Conservation (phyloP, 148 eudicot genomes). For the Polygonum aviculare region DNA sequence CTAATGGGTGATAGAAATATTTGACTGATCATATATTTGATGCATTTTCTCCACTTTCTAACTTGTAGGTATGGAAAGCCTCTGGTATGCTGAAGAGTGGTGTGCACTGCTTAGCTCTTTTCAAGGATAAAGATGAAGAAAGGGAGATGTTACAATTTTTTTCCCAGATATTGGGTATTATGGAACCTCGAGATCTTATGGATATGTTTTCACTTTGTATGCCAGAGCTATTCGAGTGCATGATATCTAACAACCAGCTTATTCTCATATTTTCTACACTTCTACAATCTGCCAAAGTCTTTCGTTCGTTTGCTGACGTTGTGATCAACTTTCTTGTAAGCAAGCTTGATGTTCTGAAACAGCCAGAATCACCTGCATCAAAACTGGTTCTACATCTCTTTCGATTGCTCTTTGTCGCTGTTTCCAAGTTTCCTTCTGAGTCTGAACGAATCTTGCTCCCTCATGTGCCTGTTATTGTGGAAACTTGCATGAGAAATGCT, state of each 20-base stretch:
- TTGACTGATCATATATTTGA: slow-evolving; percentile 4
- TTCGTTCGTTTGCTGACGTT: slow-evolving; percentile 84
- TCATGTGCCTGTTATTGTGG: slow-evolving; percentile 92
- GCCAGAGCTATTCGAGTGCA: slow-evolving; percentile 97
- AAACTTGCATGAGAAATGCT: slow-evolving; percentile 85
- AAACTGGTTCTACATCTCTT: slow-evolving; percentile 91
- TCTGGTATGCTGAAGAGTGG: slow-evolving; percentile 95
- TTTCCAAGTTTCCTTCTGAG: slow-evolving; percentile 78
- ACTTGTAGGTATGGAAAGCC: slow-evolving; percentile 78
- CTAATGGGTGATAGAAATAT: not conserved
- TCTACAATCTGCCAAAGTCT: slow-evolving; percentile 63
- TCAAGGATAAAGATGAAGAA: slow-evolving; percentile 93
- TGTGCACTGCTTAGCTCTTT: slow-evolving; percentile 81
- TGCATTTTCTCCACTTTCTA: not conserved
- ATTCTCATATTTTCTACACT: slow-evolving; percentile 78
- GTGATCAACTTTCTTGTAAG: slow-evolving; percentile 88
- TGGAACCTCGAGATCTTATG: slow-evolving; percentile 98
- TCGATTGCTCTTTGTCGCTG: slow-evolving; percentile 65
- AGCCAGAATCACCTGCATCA: slow-evolving; percentile 89
- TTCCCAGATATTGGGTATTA: slow-evolving; percentile 77
- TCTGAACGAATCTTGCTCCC: slow-evolving; percentile 92
- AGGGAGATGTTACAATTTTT: slow-evolving; percentile 86
- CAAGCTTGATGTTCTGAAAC: slow-evolving; percentile 89
- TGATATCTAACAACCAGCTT: slow-evolving; percentile 83
- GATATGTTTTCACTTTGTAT: slow-evolving; percentile 96